Percentiles rank a stretch among this genome's conserved stretches.
Evolutionary conservation across 768 basidiomycete genomes (phyloP).

Genomic region (Tylopilus sp.): DNA sequence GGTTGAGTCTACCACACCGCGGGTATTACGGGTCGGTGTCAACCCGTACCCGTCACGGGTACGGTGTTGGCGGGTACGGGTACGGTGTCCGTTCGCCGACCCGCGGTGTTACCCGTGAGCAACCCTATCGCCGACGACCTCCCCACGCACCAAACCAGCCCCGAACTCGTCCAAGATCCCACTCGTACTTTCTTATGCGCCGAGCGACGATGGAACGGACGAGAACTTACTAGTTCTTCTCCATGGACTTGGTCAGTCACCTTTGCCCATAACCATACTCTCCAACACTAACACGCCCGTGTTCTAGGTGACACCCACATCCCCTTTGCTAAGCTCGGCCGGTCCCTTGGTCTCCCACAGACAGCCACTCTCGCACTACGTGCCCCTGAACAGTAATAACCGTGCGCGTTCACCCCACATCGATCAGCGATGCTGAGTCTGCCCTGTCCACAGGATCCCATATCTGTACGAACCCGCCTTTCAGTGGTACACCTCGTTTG

Average conservation of each 20-base stretch:
- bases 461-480: constrained; percentile 76
- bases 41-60: too few relatives aligned
- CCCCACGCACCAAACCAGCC: constrained; percentile 42
- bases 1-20: too few relatives aligned
- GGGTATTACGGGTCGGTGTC: too few relatives aligned
- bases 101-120: too few relatives aligned
- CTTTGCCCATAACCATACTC: neutral
- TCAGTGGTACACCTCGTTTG: constrained; percentile 87
- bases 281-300: neutral
- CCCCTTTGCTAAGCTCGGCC: constrained; percentile 75
- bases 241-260: constrained; percentile 73
- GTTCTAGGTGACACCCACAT: constrained; percentile 71
- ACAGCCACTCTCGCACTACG: constrained; percentile 81
- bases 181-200: constrained; percentile 59
- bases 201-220: constrained; percentile 81
- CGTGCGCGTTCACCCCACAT: constrained; percentile 6
- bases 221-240: constrained; percentile 82
- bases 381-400: constrained; percentile 67
- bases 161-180: constrained; percentile 47
- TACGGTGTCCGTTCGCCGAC: too few relatives aligned
- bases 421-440: constrained; percentile 7
- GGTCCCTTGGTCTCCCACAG: constrained; percentile 78
- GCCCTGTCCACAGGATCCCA: constrained; percentile 52
- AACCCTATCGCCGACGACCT: constrained; percentile 2
- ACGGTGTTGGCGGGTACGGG: too few relatives aligned